Base-by-base conservation (phyloP, 1,284 basidiomycete genomes). In the Sparassis latifolia region DNA sequence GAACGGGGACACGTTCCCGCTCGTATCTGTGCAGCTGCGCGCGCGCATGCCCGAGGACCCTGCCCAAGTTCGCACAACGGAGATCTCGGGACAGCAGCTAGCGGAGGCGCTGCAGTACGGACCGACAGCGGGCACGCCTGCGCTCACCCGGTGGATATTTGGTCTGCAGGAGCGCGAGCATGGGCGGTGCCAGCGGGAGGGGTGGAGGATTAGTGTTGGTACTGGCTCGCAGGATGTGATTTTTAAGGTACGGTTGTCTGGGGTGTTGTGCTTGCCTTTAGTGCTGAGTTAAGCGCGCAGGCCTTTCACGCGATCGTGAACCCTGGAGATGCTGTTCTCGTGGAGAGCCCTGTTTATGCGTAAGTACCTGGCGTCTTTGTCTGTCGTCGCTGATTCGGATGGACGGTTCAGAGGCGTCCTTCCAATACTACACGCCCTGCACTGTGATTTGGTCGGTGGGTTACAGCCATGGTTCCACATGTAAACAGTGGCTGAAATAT, bases 271-370 rank as follows among this genome's bases (percentile, higher is more conserved):
- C 20, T 20, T 20, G 20, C 20, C 20, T 20, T 20, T 20, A 20
- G 20, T 20, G 20, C 20, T 20, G 20, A 20, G 20, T 20, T 7
- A 3, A 28, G 46, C 33, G 3, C 1, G 20, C 42, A 85, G 84
- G 76, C 81, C 42, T 69, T 80, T 20, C 60, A 66, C 9, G 71
- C 78, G 5, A 62, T 95, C 45, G 72, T 94, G 37, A 86, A 95
- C 64, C 81, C 79, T 3, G 92, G 91, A 3, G 94, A 97, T 65
- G 66, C 85, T 4, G 75, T 97, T 39, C 74, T 97, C 38, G 77
- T 96, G 41, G 94, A 97, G 66, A 81, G 84, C 2, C 94, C 94
- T 0, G 83, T 87, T 29, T 97, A 97, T 66, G 84, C 89, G 85
- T 88, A 58, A 62, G 82, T 60, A 45, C 33, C 38, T 35, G 33